Evolutionary conservation across 2,329 filamentous ascomycete species (phyloP), one percentile per base, ranked within the genome.

Genomic region (Apiospora rasikravindrae): DNA sequence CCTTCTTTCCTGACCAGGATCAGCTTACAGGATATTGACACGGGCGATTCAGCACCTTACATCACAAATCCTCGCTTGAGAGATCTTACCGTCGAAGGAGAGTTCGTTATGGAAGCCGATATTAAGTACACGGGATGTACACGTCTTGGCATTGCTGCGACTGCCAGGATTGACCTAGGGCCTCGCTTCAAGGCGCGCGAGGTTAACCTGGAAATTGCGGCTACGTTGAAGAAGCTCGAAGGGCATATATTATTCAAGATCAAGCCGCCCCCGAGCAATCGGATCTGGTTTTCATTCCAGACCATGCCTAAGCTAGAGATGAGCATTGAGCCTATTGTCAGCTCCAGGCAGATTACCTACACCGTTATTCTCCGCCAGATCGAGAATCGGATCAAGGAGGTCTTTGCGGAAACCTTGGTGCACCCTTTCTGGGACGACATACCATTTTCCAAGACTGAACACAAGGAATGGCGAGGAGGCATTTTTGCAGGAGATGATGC

Each of bases 381-480:
- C 73, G 96, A 99, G 82, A 97, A 93, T 78, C 89, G 95, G 69
- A 98, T 99, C 80, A 93, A 97, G 78, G 95, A 98, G 82, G 95
- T 98, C 11, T 88, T 99, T 73, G 94, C 93, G 13, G 96, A 99
- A 83, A 98, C 95, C 1, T 82, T 98, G 26, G 96, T 99, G 2
- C 86, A 92, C 71, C 96, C 96, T 0, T 97, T 97, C 79, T 99
- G 96, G 96, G 96, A 99, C 75, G 96, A 99, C 80, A 88, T 94
- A 33, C 95, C 96, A 0, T 98, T 99, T 81, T 92, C 94, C 79
- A 90, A 93, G 77, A 98, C 95, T 0, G 88, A 91, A 71, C 86
- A 89, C 71, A 94, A 98, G 80, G 84, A 86, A 26, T 95, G 94
- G 87, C 89, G 96, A 76, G 96, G 96, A 14, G 96, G 96, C 0